phyloP scores from a whole-genome alignment of 2,329 filamentous ascomycete genomes.

The Fusarium robinianum region DNA sequence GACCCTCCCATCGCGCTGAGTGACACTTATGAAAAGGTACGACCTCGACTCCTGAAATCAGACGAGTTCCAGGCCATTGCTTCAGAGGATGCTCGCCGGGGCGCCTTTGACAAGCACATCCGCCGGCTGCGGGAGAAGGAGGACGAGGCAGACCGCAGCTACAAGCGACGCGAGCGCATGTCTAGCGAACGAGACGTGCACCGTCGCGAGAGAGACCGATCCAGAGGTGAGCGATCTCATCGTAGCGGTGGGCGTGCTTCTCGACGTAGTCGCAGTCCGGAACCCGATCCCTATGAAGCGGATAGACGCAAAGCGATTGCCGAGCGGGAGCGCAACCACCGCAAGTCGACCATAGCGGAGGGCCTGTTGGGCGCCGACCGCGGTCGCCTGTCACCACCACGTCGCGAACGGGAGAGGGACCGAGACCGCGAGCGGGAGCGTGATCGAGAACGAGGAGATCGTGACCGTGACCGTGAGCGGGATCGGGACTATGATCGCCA shows the following conservation, averaged over 20 bases:
- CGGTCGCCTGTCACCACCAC: constrained; percentile 49
- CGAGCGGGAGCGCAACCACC: constrained; percentile 91
- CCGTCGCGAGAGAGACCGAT: constrained; percentile 65
- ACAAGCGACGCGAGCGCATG: constrained; percentile 61
- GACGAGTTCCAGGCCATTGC: constrained; percentile 84
- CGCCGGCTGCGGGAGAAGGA: constrained; percentile 90
- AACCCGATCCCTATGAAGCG: constrained; percentile 91
- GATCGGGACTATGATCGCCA: constrained; percentile 56
- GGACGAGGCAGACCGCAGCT: constrained; percentile 73
- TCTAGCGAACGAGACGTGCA: constrained; percentile 57
- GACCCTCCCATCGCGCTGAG: constrained; percentile 78
- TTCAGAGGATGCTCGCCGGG: constrained; percentile 79
- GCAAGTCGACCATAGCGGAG: constrained; percentile 75
- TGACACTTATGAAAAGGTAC: constrained; percentile 90
- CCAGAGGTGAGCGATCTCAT: constrained; percentile 66
- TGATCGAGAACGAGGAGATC: constrained; percentile 49
- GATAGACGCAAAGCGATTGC: constrained; percentile 92
- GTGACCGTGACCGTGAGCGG: constrained; percentile 45
- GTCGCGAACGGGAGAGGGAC: constrained; percentile 33
- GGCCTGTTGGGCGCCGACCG: constrained; percentile 60
- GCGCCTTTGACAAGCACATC: constrained; percentile 90
- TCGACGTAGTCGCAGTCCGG: constrained; percentile 82
- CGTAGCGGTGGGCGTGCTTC: constrained; percentile 59
- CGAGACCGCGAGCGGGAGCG: constrained; percentile 47
- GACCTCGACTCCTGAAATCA: constrained; percentile 75